Conservation (phyloP, 2,329 filamentous ascomycete genomes). For the Fusarium sp. region DNA sequence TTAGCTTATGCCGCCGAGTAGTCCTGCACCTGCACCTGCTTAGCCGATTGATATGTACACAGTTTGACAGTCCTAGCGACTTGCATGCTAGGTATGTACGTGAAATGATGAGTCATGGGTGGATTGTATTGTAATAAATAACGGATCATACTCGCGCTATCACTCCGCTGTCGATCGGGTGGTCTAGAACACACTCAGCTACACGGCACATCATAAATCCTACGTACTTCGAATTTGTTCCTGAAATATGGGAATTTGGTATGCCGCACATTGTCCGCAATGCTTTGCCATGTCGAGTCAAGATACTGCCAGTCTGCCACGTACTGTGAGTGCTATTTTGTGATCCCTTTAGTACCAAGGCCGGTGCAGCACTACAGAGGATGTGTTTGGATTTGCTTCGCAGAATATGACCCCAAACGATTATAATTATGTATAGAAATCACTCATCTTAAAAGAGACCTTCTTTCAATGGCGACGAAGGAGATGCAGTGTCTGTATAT, state of each 20-base stretch:
- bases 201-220: background rate
- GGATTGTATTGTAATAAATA: constrained; percentile 19
- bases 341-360: too few species aligned
- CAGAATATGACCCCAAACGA: too few species aligned
- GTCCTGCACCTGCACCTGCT: background rate
- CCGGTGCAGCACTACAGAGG: too few species aligned
- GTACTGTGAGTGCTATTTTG: too few species aligned
- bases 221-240: background rate
- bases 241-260: background rate
- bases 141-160: background rate
- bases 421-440: too few species aligned
- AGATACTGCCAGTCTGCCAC: too few species aligned
- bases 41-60: constrained; percentile 18
- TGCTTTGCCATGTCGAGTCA: background rate
- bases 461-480: too few species aligned
- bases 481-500: too few species aligned
- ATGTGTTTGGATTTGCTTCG: too few species aligned
- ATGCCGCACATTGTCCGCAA: background rate
- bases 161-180: constrained; percentile 32
- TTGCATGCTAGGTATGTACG: constrained; percentile 15
- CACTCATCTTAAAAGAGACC: too few species aligned
- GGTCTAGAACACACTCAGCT: constrained; percentile 30
- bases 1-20: too few species aligned
- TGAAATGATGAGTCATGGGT: constrained; percentile 16
- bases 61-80: constrained; percentile 28